Conservation (phyloP, 345 rosid genomes). For the Tarenaya hassleriana region DNA sequence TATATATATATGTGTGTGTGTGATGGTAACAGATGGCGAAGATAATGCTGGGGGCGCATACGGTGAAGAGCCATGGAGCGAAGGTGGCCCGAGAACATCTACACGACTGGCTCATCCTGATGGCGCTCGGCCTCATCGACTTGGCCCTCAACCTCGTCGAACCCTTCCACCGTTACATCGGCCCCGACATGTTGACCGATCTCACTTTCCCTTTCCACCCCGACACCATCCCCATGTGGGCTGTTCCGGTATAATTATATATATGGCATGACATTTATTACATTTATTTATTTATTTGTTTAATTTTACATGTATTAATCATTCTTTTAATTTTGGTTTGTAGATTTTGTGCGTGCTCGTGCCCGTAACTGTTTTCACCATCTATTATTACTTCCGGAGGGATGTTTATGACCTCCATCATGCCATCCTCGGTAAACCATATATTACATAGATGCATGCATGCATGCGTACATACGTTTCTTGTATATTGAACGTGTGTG, state of each 20-base stretch:
- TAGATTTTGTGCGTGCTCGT: constrained; percentile 38
- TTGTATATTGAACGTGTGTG: too few species aligned
- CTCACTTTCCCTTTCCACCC: constrained; percentile 45
- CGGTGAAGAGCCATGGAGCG: constrained; percentile 47
- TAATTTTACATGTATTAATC: constrained; percentile 11
- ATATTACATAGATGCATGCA: constrained; percentile 2
- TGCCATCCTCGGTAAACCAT: constrained; percentile 39
- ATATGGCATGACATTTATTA: constrained; percentile 5
- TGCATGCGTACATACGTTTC: too few species aligned
- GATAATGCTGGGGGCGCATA: constrained; percentile 35
- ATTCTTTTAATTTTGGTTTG: neutral
- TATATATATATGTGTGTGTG: too few species aligned
- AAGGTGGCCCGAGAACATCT: constrained; percentile 36
- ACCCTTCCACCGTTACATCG: constrained; percentile 62
- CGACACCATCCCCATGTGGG: constrained; percentile 57
- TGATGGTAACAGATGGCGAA: constrained; percentile 33
- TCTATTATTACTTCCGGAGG: constrained; percentile 35
- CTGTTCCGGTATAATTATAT: constrained; percentile 42
- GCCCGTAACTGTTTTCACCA: constrained; percentile 34
- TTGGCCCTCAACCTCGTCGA: constrained; percentile 37
- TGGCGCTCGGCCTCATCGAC: constrained; percentile 40
- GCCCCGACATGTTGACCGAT: constrained; percentile 55
- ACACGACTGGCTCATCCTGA: constrained; percentile 50
- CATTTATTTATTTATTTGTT: neutral
- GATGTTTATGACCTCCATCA: constrained; percentile 64